A percentile compares a stretch with the other conserved stretches of the same genome.
These are phyloP conservation scores for Exophiala sideris DNA, from an alignment of 2,329 filamentous ascomycete genomes.

Conservation along the genomic window DNA sequence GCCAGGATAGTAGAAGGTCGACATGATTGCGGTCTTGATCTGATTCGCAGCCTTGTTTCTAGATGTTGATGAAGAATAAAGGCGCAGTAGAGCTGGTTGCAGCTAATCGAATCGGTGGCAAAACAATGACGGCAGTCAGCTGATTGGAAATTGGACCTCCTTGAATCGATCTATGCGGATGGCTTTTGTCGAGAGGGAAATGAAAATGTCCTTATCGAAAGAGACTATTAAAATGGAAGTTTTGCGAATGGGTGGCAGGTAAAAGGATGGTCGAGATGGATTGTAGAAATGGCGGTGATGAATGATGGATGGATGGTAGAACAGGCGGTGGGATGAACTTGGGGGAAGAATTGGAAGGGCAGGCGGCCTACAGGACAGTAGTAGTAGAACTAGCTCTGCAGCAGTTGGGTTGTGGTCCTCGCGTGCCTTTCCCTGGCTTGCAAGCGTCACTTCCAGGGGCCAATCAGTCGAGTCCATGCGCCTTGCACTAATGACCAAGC, in stretches of 20 bases:
- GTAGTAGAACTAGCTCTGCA: background rate
- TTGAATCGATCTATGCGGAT: background rate
- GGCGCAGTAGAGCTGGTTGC: constrained; percentile 7
- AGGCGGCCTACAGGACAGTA: background rate
- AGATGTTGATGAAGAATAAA: constrained; percentile 2
- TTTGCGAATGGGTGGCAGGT: background rate
- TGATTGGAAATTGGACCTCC: constrained; percentile 6
- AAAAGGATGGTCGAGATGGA: background rate
- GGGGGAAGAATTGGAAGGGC: background rate
- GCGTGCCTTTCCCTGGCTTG: background rate
- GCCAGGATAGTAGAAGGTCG: constrained; percentile 44
- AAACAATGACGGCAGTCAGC: constrained; percentile 22
- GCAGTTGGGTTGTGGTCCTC: background rate
- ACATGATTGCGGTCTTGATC: constrained; percentile 37
- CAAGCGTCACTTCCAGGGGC: background rate
- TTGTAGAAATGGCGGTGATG: too few species aligned
- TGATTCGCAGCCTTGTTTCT: constrained; percentile 12
- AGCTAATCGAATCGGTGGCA: constrained; percentile 25
- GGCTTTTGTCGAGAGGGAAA: background rate
- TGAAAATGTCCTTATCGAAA: background rate
- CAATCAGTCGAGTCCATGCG: background rate
- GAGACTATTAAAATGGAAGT: too few species aligned
- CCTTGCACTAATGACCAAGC: background rate
- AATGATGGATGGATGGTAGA: too few species aligned
- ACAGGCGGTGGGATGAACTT: background rate